A percentile compares a stretch with the other conserved stretches of the same genome.
Evolutionary conservation across 768 basidiomycete species (phyloP).

Genomic region (Russula sp.): DNA sequence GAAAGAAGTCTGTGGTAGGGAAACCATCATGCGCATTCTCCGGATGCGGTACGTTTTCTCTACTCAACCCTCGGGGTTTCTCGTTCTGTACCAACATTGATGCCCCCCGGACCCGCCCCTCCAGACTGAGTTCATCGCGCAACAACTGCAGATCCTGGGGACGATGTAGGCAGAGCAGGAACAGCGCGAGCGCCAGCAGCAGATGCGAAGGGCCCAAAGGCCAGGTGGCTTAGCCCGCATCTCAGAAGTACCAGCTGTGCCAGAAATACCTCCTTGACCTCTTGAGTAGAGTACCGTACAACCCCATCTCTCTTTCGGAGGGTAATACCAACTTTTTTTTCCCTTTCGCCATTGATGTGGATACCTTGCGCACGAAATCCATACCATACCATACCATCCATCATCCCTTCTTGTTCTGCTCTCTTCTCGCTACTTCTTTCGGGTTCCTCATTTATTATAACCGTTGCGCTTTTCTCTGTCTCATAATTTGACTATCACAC

Average conservation of each 20-base stretch:
- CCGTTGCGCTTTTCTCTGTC: not conserved
- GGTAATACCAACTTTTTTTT: too few relatives aligned
- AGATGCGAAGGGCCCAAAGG: slow-evolving; percentile 58
- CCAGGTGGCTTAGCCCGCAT: slow-evolving; percentile 37
- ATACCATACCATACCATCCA: slow-evolving; percentile 29
- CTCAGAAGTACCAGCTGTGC: slow-evolving; percentile 36
- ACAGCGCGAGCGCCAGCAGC: slow-evolving; percentile 58
- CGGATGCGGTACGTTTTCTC: slow-evolving; percentile 76
- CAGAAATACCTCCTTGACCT: slow-evolving; percentile 28
- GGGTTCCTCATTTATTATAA: slow-evolving; percentile 3
- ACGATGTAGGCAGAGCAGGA: slow-evolving; percentile 84
- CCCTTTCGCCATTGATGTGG: slow-evolving; percentile 26
- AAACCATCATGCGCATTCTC: slow-evolving; percentile 91
- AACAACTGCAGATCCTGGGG: slow-evolving; percentile 78
- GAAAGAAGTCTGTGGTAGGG: slow-evolving; percentile 68
- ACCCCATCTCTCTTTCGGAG: not conserved
- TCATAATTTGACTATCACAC: slow-evolving; percentile 7
- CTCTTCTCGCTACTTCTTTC: not conserved
- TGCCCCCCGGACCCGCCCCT: not conserved
- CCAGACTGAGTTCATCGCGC: slow-evolving; percentile 82
- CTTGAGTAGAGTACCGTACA: slow-evolving; percentile 7
- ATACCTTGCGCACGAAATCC: slow-evolving; percentile 35
- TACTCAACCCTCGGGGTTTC: not conserved
- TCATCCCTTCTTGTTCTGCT: not conserved
- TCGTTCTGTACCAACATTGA: not conserved